These are phyloP conservation scores for Letharia columbiana DNA, from an alignment of 495 filamentous ascomycete species.

Conservation along the genomic window DNA sequence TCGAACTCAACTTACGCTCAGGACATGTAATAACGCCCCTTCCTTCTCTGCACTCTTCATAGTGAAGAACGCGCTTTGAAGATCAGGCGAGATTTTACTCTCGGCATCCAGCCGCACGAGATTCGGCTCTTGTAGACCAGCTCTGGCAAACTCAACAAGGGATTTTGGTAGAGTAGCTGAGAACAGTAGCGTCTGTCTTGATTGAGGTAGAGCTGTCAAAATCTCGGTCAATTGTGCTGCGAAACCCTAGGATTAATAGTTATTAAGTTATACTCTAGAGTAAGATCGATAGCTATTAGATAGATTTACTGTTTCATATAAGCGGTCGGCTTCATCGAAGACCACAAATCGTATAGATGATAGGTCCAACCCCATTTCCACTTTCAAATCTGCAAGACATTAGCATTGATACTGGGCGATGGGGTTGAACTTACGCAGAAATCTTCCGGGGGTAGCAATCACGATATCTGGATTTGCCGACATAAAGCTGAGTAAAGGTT, in stretches of 20 bases:
- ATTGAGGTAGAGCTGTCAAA: constrained; percentile 72
- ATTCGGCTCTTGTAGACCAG: constrained; percentile 81
- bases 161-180: constrained; percentile 91
- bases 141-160: constrained; percentile 89
- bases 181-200: constrained; percentile 84
- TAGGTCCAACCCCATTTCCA: constrained; percentile 86
- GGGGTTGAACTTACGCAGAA: constrained; percentile 44
- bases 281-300: too few relatives aligned
- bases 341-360: constrained; percentile 83
- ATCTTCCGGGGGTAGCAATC: constrained; percentile 92
- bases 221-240: constrained; percentile 89
- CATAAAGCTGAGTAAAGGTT: constrained; percentile 57
- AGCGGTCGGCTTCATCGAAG: constrained; percentile 91
- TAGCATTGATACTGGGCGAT: too few relatives aligned
- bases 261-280: too few relatives aligned
- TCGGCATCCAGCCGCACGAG: constrained; percentile 86
- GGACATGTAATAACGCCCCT: constrained; percentile 76
- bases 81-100: constrained; percentile 88
- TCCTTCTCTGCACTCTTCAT: constrained; percentile 90
- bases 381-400: constrained; percentile 54
- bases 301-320: constrained; percentile 71
- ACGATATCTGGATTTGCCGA: constrained; percentile 89
- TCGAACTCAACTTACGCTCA: constrained; percentile 41
- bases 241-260: constrained; percentile 48
- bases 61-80: constrained; percentile 87